phyloP scores from a whole-genome alignment of 768 basidiomycete species.

The Filobasidium floriforme region DNA sequence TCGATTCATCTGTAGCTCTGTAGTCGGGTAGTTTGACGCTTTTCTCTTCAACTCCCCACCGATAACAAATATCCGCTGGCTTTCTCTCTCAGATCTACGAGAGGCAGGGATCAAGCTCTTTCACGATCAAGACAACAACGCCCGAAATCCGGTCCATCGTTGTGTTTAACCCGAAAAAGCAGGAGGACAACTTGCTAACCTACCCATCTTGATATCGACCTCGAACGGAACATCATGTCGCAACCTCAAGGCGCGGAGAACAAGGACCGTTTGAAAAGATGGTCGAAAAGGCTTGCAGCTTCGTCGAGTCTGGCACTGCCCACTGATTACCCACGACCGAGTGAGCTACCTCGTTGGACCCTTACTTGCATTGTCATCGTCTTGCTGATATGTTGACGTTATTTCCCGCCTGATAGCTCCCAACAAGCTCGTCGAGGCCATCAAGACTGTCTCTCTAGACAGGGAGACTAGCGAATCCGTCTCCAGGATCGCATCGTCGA shows the following conservation, averaged over 20 bases:
- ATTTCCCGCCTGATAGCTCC: conserved; percentile 44
- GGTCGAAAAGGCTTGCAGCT: conserved; percentile 57
- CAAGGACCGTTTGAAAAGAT: conserved; percentile 31
- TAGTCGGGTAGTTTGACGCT: too few relatives aligned
- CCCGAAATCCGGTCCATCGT: too few relatives aligned
- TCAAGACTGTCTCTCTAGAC: conserved; percentile 63
- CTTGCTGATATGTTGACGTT: neutral
- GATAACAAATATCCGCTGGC: too few relatives aligned
- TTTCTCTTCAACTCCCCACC: too few relatives aligned
- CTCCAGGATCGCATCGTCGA: conserved; percentile 27
- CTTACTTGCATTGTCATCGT: neutral
- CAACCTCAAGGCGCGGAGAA: neutral
- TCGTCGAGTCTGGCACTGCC: conserved; percentile 85
- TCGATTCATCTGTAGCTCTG: too few relatives aligned
- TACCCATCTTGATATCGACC: too few relatives aligned
- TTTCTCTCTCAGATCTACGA: too few relatives aligned
- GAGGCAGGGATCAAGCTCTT: too few relatives aligned
- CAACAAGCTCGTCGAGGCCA: conserved; percentile 76
- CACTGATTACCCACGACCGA: conserved; percentile 85
- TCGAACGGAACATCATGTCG: neutral
- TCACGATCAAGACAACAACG: too few relatives aligned
- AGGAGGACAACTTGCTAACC: too few relatives aligned
- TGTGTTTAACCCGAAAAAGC: too few relatives aligned
- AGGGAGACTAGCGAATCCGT: conserved; percentile 56
- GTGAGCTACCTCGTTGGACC: conserved; percentile 23